Evolutionary conservation across 768 basidiomycete genomes (phyloP).

Genomic region (Mrakia gelida): DNA sequence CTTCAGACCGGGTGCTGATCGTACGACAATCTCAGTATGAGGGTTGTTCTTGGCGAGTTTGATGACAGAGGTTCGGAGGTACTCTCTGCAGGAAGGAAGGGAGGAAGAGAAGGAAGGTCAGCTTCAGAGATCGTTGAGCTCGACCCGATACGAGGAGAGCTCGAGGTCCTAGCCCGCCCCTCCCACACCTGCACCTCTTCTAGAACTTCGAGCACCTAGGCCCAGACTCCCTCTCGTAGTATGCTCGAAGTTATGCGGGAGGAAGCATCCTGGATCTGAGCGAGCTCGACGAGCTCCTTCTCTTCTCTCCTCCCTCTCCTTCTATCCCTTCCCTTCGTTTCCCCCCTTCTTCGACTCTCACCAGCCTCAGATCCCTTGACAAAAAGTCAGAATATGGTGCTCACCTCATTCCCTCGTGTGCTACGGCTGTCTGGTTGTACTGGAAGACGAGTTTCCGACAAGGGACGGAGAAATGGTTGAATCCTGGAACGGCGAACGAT

Average conservation of each 20-base stretch:
- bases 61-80: slow-evolving; percentile 20
- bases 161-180: not conserved
- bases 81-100: slow-evolving; percentile 8
- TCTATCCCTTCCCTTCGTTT: not conserved
- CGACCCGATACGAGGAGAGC: not conserved
- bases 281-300: not conserved
- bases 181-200: too few species aligned
- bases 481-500: slow-evolving; percentile 18
- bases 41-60: slow-evolving; percentile 12
- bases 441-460: slow-evolving; percentile 23
- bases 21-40: slow-evolving; percentile 24
- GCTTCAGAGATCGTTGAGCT: slow-evolving; percentile 7
- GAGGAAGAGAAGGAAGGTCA: slow-evolving; percentile 4
- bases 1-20: not conserved
- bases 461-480: slow-evolving; percentile 13
- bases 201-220: too few species aligned
- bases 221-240: too few species aligned
- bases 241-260: not conserved
- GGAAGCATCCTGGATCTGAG: not conserved
- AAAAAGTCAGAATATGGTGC: not conserved
- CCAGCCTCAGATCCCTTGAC: not conserved
- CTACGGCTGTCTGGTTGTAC: slow-evolving; percentile 13
- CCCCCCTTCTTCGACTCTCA: not conserved
- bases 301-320: not conserved
- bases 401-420: slow-evolving; percentile 22